phyloP scores from a whole-genome alignment of 2,329 filamentous ascomycete species.

The Fusarium anthophilum region DNA sequence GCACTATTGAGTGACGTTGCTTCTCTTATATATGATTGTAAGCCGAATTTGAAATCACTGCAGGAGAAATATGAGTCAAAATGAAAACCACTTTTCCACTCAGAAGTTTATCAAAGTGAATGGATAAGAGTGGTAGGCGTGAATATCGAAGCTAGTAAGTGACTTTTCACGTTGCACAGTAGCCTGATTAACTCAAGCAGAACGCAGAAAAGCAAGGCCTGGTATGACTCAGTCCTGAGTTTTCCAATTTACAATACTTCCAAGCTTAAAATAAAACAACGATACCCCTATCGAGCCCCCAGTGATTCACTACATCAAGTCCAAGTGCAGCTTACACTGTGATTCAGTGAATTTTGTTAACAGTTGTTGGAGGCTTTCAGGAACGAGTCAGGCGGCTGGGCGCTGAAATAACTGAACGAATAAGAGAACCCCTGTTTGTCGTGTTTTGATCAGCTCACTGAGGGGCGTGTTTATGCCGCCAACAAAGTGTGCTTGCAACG shows the following conservation, averaged over 20 bases:
- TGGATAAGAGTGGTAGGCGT: background rate
- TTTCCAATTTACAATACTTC: background rate
- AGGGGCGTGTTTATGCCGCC: slow-evolving; percentile 5
- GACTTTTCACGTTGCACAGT: background rate
- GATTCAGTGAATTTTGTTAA: background rate
- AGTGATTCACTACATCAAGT: background rate
- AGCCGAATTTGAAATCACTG: background rate
- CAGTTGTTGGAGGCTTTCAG: background rate
- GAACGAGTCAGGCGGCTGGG: background rate
- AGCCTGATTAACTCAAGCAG: background rate
- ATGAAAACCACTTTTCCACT: background rate
- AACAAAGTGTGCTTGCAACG: background rate
- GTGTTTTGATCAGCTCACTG: slow-evolving; percentile 16
- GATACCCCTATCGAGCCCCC: background rate
- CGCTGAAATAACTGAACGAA: slow-evolving; percentile 25
- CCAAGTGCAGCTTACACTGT: background rate
- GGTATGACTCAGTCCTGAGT: background rate
- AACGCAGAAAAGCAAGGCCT: background rate
- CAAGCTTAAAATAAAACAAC: background rate
- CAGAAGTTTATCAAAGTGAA: background rate
- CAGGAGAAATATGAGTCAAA: background rate
- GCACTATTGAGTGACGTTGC: background rate
- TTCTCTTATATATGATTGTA: background rate
- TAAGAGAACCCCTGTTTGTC: slow-evolving; percentile 31
- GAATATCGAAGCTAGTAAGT: background rate